Evolutionary conservation across 768 basidiomycete genomes (phyloP).

Genomic region (Boletus bicolor): DNA sequence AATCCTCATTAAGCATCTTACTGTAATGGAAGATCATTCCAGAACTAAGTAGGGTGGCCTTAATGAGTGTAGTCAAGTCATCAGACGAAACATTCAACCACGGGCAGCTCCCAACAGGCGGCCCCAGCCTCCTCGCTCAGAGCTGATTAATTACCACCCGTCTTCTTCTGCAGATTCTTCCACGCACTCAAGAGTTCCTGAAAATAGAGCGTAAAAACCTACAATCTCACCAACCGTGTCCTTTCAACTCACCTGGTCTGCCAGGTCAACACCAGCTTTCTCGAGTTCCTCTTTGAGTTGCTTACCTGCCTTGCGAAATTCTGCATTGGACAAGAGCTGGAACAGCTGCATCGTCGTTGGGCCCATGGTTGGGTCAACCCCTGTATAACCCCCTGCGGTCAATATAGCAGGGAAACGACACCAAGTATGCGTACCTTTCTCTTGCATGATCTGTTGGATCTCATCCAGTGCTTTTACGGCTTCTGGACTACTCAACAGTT

Average conservation of each 20-base stretch:
- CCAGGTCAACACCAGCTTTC: slow-evolving; percentile 59
- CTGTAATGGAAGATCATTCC: neutral
- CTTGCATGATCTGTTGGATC: slow-evolving; percentile 45
- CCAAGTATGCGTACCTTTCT: slow-evolving; percentile 39
- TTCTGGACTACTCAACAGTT: slow-evolving; percentile 48
- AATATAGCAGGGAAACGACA: neutral
- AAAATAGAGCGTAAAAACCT: neutral
- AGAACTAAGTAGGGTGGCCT: neutral
- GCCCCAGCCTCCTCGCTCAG: neutral
- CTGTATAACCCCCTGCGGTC: slow-evolving; percentile 29
- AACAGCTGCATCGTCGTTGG: slow-evolving; percentile 54
- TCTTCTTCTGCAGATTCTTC: slow-evolving; percentile 34
- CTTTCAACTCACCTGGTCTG: slow-evolving; percentile 43
- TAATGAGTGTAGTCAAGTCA: neutral
- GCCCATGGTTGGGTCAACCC: slow-evolving; percentile 44
- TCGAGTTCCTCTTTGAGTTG: slow-evolving; percentile 48
- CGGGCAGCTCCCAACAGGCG: neutral
- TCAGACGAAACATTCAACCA: neutral
- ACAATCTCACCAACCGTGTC: neutral
- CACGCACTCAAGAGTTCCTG: slow-evolving; percentile 47
- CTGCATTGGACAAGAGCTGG: slow-evolving; percentile 49
- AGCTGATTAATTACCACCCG: slow-evolving; percentile 15
- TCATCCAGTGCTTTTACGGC: slow-evolving; percentile 46
- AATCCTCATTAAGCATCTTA: neutral
- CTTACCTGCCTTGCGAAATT: slow-evolving; percentile 48